These are phyloP conservation scores for Elsinoe batatas DNA, from an alignment of 2,329 filamentous ascomycete species.

Conservation along the genomic window DNA sequence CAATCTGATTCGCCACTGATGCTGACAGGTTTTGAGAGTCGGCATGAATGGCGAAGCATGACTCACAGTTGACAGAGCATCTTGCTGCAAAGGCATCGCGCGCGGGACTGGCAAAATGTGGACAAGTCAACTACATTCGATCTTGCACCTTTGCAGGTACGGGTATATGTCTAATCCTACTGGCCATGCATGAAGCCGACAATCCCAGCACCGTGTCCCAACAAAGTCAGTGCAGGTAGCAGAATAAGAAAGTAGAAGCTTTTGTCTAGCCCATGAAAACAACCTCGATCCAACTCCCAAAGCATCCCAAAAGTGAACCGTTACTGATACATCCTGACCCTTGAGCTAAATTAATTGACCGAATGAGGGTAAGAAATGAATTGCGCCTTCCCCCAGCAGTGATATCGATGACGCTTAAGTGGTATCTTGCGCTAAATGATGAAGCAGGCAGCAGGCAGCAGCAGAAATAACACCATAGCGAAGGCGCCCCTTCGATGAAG, in stretches of 20 bases:
- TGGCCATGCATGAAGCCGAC: not conserved
- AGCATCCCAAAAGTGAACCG: not conserved
- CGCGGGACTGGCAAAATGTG: no score
- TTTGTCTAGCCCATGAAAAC: not conserved
- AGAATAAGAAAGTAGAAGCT: not conserved
- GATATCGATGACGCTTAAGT: conserved; percentile 5
- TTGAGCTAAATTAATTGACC: not conserved
- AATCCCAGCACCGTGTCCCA: not conserved
- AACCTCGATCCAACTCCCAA: not conserved
- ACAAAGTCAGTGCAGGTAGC: not conserved
- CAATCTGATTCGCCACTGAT: no score
- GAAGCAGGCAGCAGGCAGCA: conserved; percentile 7
- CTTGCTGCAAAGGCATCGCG: no score
- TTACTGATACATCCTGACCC: not conserved
- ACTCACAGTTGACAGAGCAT: not conserved
- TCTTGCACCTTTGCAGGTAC: not conserved
- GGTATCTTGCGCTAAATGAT: conserved; percentile 13
- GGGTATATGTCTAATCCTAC: conserved; percentile 5
- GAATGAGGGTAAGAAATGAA: not conserved
- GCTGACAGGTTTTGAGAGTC: not conserved
- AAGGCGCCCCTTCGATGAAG: not conserved
- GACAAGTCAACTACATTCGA: not conserved
- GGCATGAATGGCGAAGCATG: not conserved
- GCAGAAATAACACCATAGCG: not conserved
- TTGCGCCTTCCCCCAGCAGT: not conserved